These are phyloP conservation scores for Plenodomus tracheiphilus DNA, from an alignment of 2,329 filamentous ascomycete species.

Conservation along the genomic window DNA sequence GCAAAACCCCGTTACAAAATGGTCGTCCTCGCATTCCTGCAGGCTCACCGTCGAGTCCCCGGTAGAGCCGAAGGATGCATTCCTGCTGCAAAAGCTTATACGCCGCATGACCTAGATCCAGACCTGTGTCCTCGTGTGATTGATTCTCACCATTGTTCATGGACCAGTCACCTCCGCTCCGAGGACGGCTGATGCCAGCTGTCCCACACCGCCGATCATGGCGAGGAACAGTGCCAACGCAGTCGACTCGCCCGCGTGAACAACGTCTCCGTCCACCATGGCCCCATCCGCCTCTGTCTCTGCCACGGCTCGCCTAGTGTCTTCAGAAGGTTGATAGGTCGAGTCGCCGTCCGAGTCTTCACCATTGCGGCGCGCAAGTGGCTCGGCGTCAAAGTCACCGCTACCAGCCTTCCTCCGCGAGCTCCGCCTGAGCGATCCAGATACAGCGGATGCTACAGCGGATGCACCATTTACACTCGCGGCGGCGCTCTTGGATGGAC, in stretches of 20 bases:
- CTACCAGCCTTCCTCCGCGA: constrained; percentile 17
- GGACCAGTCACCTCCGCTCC: constrained; percentile 41
- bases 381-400: constrained; percentile 15
- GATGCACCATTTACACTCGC: constrained; percentile 14
- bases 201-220: constrained; percentile 41
- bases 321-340: constrained; percentile 29
- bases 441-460: constrained; percentile 8
- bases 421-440: constrained; percentile 22
- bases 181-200: constrained; percentile 36
- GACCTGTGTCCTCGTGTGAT: background rate
- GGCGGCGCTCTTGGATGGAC: constrained; percentile 28
- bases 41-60: no score
- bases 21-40: no score
- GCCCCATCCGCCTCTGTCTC: constrained; percentile 39
- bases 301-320: constrained; percentile 25
- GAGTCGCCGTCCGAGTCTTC: constrained; percentile 27
- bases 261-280: constrained; percentile 25
- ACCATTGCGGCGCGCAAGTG: constrained; percentile 11
- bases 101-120: background rate
- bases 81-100: background rate
- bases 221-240: constrained; percentile 40
- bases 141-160: background rate
- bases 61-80: background rate
- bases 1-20: background rate
- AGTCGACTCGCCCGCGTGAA: constrained; percentile 40